These are phyloP conservation scores for Ceratorhiza oryzae-sativae DNA, from an alignment of 1,284 basidiomycete genomes.

Conservation along the genomic window DNA sequence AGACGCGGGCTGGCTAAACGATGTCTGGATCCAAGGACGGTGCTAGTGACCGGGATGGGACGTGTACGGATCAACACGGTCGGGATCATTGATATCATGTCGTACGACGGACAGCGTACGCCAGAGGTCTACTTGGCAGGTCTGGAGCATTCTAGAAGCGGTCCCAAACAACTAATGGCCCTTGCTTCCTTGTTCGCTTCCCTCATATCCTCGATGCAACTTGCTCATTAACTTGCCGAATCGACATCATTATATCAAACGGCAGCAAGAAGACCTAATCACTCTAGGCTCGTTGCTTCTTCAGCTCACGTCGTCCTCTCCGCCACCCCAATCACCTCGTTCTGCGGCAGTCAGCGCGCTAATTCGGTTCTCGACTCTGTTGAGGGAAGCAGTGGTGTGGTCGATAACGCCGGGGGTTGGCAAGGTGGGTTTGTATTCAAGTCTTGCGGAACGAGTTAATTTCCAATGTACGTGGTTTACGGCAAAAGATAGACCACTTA, in stretches of 20 bases:
- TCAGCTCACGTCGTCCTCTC: too few species aligned
- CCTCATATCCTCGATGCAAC: background rate
- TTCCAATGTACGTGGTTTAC: too few species aligned
- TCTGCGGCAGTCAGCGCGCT: slow-evolving; percentile 79
- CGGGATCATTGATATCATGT: slow-evolving; percentile 84
- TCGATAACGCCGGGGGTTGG: too few species aligned
- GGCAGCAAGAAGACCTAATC: slow-evolving; percentile 86
- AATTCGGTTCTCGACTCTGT: slow-evolving; percentile 65
- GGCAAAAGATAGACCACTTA: too few species aligned
- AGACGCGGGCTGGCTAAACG: slow-evolving; percentile 82
- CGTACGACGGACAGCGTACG: slow-evolving; percentile 68
- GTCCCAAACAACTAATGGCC: background rate
- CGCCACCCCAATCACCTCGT: slow-evolving; percentile 74
- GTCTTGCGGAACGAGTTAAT: too few species aligned
- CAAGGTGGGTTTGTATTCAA: too few species aligned
- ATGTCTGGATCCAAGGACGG: slow-evolving; percentile 86
- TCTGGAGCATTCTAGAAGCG: background rate
- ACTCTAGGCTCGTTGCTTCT: slow-evolving; percentile 88
- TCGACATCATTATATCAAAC: too few species aligned
- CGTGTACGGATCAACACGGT: slow-evolving; percentile 83
- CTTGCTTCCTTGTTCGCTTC: background rate
- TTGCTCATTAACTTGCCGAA: too few species aligned
- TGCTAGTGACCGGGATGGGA: slow-evolving; percentile 89
- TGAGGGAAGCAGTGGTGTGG: slow-evolving; percentile 36
- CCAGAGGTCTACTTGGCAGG: slow-evolving; percentile 35